A percentile compares a stretch with the other conserved stretches of the same genome.
Evolutionary conservation across 352 stramenopile species (phyloP).

Genomic region (Globisporangium middletonii): DNA sequence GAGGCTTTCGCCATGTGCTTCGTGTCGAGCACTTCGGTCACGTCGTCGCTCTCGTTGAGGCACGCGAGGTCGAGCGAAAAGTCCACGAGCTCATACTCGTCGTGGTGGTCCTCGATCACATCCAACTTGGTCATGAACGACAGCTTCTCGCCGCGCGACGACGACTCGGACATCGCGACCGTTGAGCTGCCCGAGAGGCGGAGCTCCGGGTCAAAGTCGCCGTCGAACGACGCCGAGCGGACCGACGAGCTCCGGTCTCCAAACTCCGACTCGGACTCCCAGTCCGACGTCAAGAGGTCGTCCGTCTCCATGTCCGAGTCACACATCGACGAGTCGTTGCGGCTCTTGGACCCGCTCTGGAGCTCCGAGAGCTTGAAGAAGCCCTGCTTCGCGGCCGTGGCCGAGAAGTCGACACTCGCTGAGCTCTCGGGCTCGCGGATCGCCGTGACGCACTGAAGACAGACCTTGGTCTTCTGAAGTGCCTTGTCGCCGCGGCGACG

Average conservation of each 20-base stretch:
- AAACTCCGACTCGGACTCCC: conserved; percentile 11
- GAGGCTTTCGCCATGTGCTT: conserved; percentile 29
- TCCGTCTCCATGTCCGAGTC: conserved; percentile 10
- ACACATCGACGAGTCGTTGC: conserved; percentile 1
- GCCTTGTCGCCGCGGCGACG: conserved; percentile 23
- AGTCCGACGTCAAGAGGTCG: conserved; percentile 4
- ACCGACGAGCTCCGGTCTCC: conserved; percentile 1
- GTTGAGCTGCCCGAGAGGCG: conserved; percentile 5
- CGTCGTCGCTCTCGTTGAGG: conserved; percentile 16
- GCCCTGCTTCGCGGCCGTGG: not conserved
- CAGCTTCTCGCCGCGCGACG: conserved; percentile 18
- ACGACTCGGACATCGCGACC: conserved; percentile 9
- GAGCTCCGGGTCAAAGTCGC: not conserved
- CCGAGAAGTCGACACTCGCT: conserved; percentile 2
- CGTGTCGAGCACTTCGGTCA: conserved; percentile 47
- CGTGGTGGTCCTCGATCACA: conserved; percentile 35
- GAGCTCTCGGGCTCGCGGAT: conserved; percentile 25
- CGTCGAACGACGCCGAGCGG: conserved; percentile 4
- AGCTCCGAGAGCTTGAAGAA: conserved; percentile 1
- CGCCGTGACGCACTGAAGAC: conserved; percentile 45
- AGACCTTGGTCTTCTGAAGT: conserved; percentile 57
- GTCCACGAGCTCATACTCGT: conserved; percentile 17
- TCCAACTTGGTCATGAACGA: conserved; percentile 38
- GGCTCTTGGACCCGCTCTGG: not conserved
- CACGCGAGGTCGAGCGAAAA: conserved; percentile 1